Conservation (phyloP, 106 monocot genomes). For the Xerophyta viscosa region DNA sequence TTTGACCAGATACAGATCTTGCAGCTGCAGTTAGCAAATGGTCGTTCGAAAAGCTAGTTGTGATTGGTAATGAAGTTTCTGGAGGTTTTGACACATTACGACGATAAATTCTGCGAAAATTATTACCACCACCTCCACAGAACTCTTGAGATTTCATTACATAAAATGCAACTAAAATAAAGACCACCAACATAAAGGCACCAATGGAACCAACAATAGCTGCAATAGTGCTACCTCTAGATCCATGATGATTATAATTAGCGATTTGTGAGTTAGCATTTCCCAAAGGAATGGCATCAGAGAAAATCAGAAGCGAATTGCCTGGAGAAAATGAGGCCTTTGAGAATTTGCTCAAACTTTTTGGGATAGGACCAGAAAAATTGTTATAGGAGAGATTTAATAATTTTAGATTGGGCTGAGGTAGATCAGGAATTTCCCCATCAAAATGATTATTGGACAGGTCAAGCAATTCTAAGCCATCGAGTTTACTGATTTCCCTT, state of each 20-base stretch:
- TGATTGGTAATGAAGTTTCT: conserved; percentile 39
- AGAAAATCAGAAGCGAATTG: conserved; percentile 39
- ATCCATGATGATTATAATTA: conserved; percentile 13
- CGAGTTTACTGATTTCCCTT: conserved; percentile 53
- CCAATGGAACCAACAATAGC: conserved; percentile 74
- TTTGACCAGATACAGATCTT: conserved; percentile 45
- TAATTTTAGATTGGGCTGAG: conserved; percentile 32
- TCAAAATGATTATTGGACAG: conserved; percentile 70
- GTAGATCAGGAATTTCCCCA: conserved; percentile 63
- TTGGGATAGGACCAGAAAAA: conserved; percentile 66
- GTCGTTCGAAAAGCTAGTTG: conserved; percentile 74
- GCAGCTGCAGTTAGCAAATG: conserved; percentile 55
- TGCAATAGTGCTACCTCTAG: conserved; percentile 45
- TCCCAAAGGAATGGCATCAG: conserved; percentile 22
- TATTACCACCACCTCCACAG: conserved; percentile 51
- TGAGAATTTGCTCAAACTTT: conserved; percentile 54
- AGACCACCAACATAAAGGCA: conserved; percentile 50
- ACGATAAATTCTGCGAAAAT: conserved; percentile 34
- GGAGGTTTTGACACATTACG: conserved; percentile 37
- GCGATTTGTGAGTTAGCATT: conserved; percentile 15
- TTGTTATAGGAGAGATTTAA: conserved; percentile 82
- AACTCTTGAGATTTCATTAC: conserved; percentile 58
- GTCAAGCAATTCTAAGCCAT: conserved; percentile 55
- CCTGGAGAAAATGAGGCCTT: conserved; percentile 67
- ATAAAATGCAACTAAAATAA: conserved; percentile 52